These are phyloP conservation scores for Rhodotorula kratochvilovae DNA, from an alignment of 768 basidiomycete species.

Conservation along the genomic window DNA sequence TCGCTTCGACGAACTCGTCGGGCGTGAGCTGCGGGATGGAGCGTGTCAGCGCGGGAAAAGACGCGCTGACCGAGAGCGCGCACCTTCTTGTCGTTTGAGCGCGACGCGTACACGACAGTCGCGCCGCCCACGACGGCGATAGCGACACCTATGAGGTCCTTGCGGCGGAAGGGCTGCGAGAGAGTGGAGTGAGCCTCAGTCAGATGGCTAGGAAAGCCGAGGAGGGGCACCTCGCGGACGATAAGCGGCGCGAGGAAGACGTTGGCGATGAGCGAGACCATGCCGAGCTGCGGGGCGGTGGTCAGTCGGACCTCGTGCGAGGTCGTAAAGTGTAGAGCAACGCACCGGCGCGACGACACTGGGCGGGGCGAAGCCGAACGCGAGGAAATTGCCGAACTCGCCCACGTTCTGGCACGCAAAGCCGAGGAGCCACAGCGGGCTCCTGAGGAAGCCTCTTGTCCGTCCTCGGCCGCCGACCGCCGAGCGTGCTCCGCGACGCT, in stretches of 20 bases:
- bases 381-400: slow-evolving; percentile 75
- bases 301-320: no score
- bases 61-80: slow-evolving; percentile 6
- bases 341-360: slow-evolving; percentile 13
- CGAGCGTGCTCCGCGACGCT: not conserved
- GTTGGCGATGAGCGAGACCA: slow-evolving; percentile 64
- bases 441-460: slow-evolving; percentile 34
- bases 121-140: slow-evolving; percentile 83
- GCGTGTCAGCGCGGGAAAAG: not conserved
- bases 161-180: slow-evolving; percentile 67
- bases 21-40: slow-evolving; percentile 56
- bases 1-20: slow-evolving; percentile 62
- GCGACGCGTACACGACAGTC: slow-evolving; percentile 84
- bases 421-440: slow-evolving; percentile 68
- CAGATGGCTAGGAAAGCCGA: no score
- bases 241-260: slow-evolving; percentile 87
- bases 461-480: not conserved
- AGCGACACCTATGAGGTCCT: slow-evolving; percentile 56
- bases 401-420: slow-evolving; percentile 85
- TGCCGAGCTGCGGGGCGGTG: slow-evolving; percentile 68
- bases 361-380: slow-evolving; percentile 52
- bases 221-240: slow-evolving; percentile 53
- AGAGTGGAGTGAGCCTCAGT: no score
- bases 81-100: slow-evolving; percentile 60
- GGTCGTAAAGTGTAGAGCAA: no score